Percentiles rank a stretch among this genome's conserved stretches.
phyloP scores from a whole-genome alignment of 2,329 filamentous ascomycete genomes.

The Claviceps pazoutovae region DNA sequence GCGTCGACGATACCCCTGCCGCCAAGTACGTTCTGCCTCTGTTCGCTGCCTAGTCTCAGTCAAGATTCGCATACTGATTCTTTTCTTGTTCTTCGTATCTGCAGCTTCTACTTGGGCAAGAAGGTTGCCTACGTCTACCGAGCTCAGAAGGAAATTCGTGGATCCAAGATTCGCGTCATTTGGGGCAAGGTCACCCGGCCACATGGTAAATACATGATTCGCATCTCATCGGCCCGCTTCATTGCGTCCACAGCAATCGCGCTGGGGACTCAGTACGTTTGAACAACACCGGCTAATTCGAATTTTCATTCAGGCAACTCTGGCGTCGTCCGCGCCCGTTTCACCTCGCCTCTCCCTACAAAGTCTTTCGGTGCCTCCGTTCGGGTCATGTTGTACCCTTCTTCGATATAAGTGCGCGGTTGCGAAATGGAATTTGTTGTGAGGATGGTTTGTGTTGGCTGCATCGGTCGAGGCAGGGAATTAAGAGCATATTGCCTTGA shows the following conservation, averaged over 20 bases:
- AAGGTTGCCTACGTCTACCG: conserved; percentile 98
- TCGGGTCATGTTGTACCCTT: conserved; percentile 96
- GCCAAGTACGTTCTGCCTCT: conserved; percentile 53
- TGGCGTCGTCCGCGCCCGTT: conserved; percentile 94
- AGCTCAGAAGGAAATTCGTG: conserved; percentile 83
- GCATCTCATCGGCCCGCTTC: not conserved
- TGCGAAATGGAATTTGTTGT: conserved; percentile 47
- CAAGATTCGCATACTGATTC: conserved; percentile 12
- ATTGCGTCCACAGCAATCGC: not conserved
- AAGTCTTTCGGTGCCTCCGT: conserved; percentile 94
- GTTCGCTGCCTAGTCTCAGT: not conserved
- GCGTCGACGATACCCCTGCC: conserved; percentile 78
- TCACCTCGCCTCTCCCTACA: conserved; percentile 87
- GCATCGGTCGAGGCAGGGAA: conserved; percentile 44
- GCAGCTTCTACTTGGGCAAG: conserved; percentile 93
- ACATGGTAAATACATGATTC: conserved; percentile 53
- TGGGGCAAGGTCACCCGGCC: conserved; percentile 97
- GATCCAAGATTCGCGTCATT: conserved; percentile 97
- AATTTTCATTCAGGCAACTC: conserved; percentile 61
- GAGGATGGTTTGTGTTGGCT: conserved; percentile 48
- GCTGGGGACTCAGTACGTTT: not conserved
- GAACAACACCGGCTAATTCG: not conserved
- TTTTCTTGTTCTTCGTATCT: conserved; percentile 1
- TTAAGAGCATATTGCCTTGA: conserved; percentile 36
- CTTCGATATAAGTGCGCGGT: conserved; percentile 68